Base-by-base conservation (phyloP, 768 basidiomycete genomes). In the Trametes meyenii region DNA sequence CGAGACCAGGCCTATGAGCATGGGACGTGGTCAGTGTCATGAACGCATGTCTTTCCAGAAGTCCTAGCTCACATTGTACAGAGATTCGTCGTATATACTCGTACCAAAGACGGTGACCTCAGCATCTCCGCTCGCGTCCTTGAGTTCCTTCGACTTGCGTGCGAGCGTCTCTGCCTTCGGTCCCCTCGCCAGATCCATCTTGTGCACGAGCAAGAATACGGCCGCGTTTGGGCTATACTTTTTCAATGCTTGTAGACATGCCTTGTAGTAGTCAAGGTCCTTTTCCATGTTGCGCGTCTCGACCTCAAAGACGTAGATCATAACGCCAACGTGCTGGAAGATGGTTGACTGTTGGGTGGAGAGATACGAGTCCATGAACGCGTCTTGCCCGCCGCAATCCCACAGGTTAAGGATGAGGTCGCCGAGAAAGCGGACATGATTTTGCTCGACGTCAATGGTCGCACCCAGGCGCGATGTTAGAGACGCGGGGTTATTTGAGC, bases 381-480 rank as follows among this genome's bases (percentile, higher is more conserved):
- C 86, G 72, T 97, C 94, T 75, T 99, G 97, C 8, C 97, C 97
- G 44, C 96, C 97, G 67, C 97, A 98, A 76, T 99, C 97, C 96
- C 96, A 98, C 5, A 98, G 82, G 72, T 96, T 96, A 74, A 99
- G 86, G 63, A 94, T 90, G 69, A 98, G 87, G 71, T 96, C 94
- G 14, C 95, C 96, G 14, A 99, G 86, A 74, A 99, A 98, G 44
- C 95, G 90, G 64, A 98, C 94, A 72, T 97, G 94, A 68, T 96
- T 96, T 73, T 96, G 93, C 73, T 98, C 96, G 62, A 98, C 95
- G 73, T 98, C 96, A 66, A 98, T 96, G 10, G 97, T 99, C 17
- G 96, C 96, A 26, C 96, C 96, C 33, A 99, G 83, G 17, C 96
- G 85, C 50, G 90, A 82, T 2, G 96, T 98, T 61, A 96, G 81